Evolutionary conservation across 78 protist species (phyloP), one percentile per base, ranked within the genome.

Genomic region (Dictyostelium capitatum): DNA sequence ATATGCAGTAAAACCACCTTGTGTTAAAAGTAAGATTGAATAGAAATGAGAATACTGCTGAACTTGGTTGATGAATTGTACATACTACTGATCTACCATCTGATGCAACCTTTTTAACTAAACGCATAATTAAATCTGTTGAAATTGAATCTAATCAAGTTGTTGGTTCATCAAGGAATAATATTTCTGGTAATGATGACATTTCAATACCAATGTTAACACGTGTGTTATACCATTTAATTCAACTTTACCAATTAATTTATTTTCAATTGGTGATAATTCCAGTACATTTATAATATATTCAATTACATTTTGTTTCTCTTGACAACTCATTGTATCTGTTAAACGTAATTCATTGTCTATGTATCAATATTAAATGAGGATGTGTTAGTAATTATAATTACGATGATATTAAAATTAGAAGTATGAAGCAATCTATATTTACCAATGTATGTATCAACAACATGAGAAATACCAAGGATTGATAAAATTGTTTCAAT

Each of bases 61-160:
- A 79, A 8, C 94, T 37, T n/a, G 99, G 99, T 82, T 98, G 98
- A 89, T 98, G 98, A 79, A 98, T 95, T 69, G 98, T 82, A n/a
- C 92, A 80, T 5, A 94, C 79, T 20, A 94, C 96, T 3, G 91
- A 80, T 43, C 90, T 64, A 23, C 92, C 92, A 54, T 82, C 46
- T 2, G 64, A 17, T 37, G 96, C 30, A 1, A 93, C 56, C 65
- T 85, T 93, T 46, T 79, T 85, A 25, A 93, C 56, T 2, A 87
- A 8, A 10, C 32, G 37, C 96, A 93, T 93, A 25, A 94, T 79
- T 47, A 78, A 64, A 10, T 75, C 48, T n/a, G n/a, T n/a, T n/a
- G n/a, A n/a, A n/a, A n/a, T n/a, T n/a, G n/a, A n/a, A n/a, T n/a
- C n/a, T 12, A 91, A 64, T 10, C 83, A 77, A 4, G 84, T 78